Percentiles rank a stretch among this genome's conserved stretches.
phyloP scores from a whole-genome alignment of 306 rosid species.

The Arachis hypogaea region DNA sequence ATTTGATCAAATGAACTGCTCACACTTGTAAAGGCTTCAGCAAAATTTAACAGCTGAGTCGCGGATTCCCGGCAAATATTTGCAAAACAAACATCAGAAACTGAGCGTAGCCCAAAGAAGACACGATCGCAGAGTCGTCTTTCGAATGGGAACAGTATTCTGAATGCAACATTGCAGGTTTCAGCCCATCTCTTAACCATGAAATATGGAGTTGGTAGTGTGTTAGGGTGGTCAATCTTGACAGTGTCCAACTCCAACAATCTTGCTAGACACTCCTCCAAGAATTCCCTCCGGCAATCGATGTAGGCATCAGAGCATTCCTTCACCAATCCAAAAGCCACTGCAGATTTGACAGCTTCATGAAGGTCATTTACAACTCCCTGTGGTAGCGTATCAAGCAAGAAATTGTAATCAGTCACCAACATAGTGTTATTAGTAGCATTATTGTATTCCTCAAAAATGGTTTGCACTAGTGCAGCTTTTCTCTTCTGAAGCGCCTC shows the following conservation, averaged over 20 bases:
- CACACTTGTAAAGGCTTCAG: constrained; percentile 57
- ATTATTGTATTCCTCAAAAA: not conserved
- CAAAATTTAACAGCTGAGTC: constrained; percentile 63
- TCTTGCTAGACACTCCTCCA: constrained; percentile 65
- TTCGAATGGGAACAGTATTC: constrained; percentile 68
- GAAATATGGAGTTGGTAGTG: not conserved
- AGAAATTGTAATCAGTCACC: constrained; percentile 46
- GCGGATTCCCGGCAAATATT: constrained; percentile 67
- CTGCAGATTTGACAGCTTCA: constrained; percentile 69
- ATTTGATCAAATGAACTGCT: constrained; percentile 56
- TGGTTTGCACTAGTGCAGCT: not conserved
- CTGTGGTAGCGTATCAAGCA: constrained; percentile 65
- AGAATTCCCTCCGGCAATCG: constrained; percentile 59
- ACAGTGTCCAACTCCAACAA: constrained; percentile 55
- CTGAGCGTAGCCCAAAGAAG: constrained; percentile 63
- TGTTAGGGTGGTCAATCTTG: constrained; percentile 49
- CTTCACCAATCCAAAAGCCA: constrained; percentile 61
- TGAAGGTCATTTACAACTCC: constrained; percentile 59
- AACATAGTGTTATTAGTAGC: not conserved
- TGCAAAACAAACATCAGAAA: constrained; percentile 63
- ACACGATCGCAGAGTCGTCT: constrained; percentile 65
- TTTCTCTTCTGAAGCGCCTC: not conserved
- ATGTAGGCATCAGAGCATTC: constrained; percentile 69
- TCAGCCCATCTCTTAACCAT: constrained; percentile 71
- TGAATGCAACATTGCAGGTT: constrained; percentile 51